Evolutionary conservation across 129 eudicot species (phyloP).

Genomic region (Centrapalus pauciflorus): DNA sequence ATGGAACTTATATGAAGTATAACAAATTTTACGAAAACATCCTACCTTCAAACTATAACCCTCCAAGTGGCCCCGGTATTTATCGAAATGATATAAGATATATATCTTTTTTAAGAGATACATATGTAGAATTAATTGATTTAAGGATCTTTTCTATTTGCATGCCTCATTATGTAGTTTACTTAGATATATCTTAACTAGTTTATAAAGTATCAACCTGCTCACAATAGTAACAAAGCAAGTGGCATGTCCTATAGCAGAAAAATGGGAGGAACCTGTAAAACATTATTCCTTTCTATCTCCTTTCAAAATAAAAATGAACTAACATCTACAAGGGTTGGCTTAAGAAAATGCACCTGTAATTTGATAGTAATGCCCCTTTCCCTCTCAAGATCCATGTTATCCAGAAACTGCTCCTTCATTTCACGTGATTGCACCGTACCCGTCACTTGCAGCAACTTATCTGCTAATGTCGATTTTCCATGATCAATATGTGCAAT

Average conservation of each 20-base stretch:
- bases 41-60: not conserved
- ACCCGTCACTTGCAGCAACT: slow-evolving; percentile 91
- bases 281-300: slow-evolving; percentile 1
- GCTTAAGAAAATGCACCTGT: slow-evolving; percentile 50
- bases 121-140: not conserved
- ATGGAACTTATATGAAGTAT: not conserved
- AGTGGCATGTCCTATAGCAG: slow-evolving; percentile 15
- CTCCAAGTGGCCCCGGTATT: not conserved
- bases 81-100: not conserved
- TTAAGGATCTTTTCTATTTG: not conserved
- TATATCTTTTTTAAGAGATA: not conserved
- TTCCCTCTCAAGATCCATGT: slow-evolving; percentile 99
- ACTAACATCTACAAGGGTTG: not conserved
- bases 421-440: slow-evolving; percentile 90
- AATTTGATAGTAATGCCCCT: slow-evolving; percentile 95
- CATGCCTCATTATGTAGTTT: slow-evolving; percentile 2
- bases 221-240: slow-evolving; percentile 6
- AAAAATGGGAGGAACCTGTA: slow-evolving; percentile 4
- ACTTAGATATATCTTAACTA: not conserved
- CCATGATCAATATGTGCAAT: slow-evolving; percentile 99
- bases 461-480: slow-evolving; percentile 97
- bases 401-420: slow-evolving; percentile 98
- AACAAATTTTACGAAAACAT: not conserved
- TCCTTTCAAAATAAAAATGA: not conserved
- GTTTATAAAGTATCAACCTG: slow-evolving; percentile 2